Evolutionary conservation across 768 basidiomycete genomes (phyloP).

Genomic region (Leccinum variicolor): DNA sequence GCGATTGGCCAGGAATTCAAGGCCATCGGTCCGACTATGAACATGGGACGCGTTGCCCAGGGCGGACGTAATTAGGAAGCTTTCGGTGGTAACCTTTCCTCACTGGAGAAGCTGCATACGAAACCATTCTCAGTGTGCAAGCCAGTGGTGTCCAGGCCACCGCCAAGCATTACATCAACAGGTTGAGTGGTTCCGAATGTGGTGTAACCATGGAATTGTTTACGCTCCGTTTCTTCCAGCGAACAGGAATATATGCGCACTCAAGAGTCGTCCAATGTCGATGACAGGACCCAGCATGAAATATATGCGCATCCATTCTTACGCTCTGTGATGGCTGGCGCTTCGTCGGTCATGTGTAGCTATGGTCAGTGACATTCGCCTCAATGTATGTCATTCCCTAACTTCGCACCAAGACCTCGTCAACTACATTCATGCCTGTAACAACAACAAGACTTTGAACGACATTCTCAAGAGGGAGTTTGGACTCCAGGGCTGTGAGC

Average conservation of each 20-base stretch:
- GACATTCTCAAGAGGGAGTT: constrained; percentile 64
- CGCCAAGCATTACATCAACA: constrained; percentile 80
- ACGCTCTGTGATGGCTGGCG: constrained; percentile 60
- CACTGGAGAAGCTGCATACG: constrained; percentile 66
- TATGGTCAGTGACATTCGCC: constrained; percentile 35
- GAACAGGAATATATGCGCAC: constrained; percentile 38
- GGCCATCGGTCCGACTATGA: constrained; percentile 83
- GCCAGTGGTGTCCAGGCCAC: constrained; percentile 79
- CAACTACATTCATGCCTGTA: constrained; percentile 60
- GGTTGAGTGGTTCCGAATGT: constrained; percentile 38
- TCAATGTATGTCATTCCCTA: neutral
- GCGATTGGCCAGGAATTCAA: constrained; percentile 82
- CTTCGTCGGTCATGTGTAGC: constrained; percentile 65
- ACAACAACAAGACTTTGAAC: constrained; percentile 57
- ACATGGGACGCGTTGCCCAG: constrained; percentile 72
- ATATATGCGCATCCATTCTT: constrained; percentile 56
- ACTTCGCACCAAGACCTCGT: constrained; percentile 39
- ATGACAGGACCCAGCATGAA: constrained; percentile 49
- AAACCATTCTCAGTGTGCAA: constrained; percentile 84
- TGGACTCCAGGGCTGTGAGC: constrained; percentile 61
- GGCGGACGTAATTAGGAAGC: constrained; percentile 95
- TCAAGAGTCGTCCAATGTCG: constrained; percentile 35
- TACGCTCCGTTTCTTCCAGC: constrained; percentile 11
- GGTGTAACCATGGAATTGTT: neutral
- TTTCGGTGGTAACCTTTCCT: constrained; percentile 92